Conservation (phyloP, 2,329 filamentous ascomycete species). For the Nannizzia gypsea region DNA sequence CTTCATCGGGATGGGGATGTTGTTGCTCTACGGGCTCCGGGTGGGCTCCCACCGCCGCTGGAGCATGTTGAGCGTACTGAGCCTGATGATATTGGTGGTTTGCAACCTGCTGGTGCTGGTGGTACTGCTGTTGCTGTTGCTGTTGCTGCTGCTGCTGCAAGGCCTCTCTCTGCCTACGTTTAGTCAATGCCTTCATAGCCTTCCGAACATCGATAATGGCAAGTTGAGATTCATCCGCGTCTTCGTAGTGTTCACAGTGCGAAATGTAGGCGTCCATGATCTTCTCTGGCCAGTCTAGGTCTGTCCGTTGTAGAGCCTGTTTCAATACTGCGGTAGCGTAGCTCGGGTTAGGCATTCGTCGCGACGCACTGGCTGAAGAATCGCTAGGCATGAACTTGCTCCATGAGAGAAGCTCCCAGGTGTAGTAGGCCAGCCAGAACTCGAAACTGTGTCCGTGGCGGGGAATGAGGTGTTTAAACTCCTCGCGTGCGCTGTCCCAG, state of each 20-base stretch:
- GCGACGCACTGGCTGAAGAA: slow-evolving; percentile 40
- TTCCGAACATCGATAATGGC: slow-evolving; percentile 64
- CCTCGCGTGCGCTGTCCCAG: slow-evolving; percentile 60
- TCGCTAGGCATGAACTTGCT: slow-evolving; percentile 45
- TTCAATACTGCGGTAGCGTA: slow-evolving; percentile 65
- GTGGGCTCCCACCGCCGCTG: slow-evolving; percentile 11
- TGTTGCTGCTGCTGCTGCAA: slow-evolving; percentile 20
- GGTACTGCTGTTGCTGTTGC: slow-evolving; percentile 8
- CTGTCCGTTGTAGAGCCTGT: slow-evolving; percentile 49
- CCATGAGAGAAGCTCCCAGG: slow-evolving; percentile 77
- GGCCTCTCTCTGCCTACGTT: slow-evolving; percentile 52
- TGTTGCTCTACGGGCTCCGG: slow-evolving; percentile 11
- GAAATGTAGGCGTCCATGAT: slow-evolving; percentile 37
- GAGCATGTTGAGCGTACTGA: slow-evolving; percentile 9
- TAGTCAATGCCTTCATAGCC: slow-evolving; percentile 50
- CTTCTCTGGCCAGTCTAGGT: slow-evolving; percentile 41
- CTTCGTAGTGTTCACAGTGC: slow-evolving; percentile 78
- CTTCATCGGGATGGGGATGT: slow-evolving; percentile 19
- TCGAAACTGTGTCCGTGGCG: slow-evolving; percentile 68
- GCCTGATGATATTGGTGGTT: slow-evolving; percentile 6
- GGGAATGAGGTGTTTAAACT: slow-evolving; percentile 63
- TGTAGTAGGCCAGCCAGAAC: slow-evolving; percentile 87
- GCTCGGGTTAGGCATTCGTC: slow-evolving; percentile 53
- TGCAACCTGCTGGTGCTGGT: slow-evolving; percentile 4
- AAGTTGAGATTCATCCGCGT: slow-evolving; percentile 59